phyloP scores from a whole-genome alignment of 208 protist species.

The Trypanosoma brucei region DNA sequence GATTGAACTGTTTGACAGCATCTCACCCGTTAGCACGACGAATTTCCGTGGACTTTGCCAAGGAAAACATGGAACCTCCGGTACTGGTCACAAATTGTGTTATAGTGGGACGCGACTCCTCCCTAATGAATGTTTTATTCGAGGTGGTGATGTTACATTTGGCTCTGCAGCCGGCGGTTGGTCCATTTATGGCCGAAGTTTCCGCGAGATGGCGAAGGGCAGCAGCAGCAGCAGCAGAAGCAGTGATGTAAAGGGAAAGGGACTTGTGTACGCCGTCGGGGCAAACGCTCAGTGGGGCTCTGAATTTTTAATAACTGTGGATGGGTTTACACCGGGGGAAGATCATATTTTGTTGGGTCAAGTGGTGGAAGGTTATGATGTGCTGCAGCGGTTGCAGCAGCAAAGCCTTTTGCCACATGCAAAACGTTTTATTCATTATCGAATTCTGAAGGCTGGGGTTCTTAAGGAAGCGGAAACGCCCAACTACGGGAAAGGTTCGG shows the following conservation, averaged over 20 bases:
- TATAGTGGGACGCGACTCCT: not conserved
- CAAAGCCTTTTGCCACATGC: not conserved
- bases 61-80: not conserved
- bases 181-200: slow-evolving; percentile 3
- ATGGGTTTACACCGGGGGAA: not conserved
- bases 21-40: not conserved
- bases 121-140: not conserved
- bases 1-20: slow-evolving; percentile 4
- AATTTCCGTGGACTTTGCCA: slow-evolving; percentile 5
- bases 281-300: not conserved
- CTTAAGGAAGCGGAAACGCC: slow-evolving; percentile 1
- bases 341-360: slow-evolving; percentile 2
- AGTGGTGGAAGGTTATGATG: not conserved
- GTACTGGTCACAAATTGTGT: not conserved
- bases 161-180: not conserved
- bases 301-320: not conserved
- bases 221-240: not conserved
- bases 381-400: not conserved
- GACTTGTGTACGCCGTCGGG: not conserved
- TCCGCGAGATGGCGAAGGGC: not conserved
- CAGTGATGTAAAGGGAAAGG: not conserved
- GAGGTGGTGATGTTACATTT: not conserved
- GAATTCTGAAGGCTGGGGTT: not conserved
- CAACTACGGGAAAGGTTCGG: slow-evolving; percentile 2
- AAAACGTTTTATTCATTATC: not conserved